phyloP scores from a whole-genome alignment of 139 green algal genomes.

The Nannochloris sp. region DNA sequence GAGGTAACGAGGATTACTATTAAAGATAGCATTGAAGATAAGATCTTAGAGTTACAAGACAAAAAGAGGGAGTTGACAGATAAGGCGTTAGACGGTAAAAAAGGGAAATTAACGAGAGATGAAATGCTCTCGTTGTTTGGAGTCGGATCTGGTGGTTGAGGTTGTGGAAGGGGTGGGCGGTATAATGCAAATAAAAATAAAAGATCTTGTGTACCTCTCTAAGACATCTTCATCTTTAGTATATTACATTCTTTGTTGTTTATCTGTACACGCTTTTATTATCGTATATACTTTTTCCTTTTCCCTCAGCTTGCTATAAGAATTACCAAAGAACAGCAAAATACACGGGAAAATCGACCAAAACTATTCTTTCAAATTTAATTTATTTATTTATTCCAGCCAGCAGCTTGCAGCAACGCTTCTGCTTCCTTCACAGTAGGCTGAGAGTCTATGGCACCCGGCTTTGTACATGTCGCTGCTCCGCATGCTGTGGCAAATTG shows the following conservation, averaged over 20 bases:
- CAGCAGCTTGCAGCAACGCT: slow-evolving; percentile 26
- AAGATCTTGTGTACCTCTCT: not conserved
- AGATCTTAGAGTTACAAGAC: slow-evolving; percentile 66
- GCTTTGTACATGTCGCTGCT: slow-evolving; percentile 55
- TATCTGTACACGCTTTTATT: not conserved
- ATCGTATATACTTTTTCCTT: not conserved
- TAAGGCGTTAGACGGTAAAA: slow-evolving; percentile 28
- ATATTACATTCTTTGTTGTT: not conserved
- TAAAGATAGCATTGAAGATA: slow-evolving; percentile 67
- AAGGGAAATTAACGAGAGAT: slow-evolving; percentile 39
- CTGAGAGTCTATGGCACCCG: slow-evolving; percentile 71
- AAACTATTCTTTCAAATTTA: too few relatives aligned
- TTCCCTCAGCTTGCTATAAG: too few relatives aligned
- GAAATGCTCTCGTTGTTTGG: slow-evolving; percentile 52
- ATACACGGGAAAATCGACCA: too few relatives aligned
- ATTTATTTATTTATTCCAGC: not conserved
- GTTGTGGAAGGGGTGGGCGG: too few relatives aligned
- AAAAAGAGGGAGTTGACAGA: slow-evolving; percentile 54
- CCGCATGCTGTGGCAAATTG: slow-evolving; percentile 49
- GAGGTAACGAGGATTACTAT: slow-evolving; percentile 71
- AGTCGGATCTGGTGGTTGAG: not conserved
- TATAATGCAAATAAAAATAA: too few relatives aligned
- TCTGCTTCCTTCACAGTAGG: slow-evolving; percentile 50
- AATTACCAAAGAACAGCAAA: too few relatives aligned
- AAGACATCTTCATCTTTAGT: not conserved